Base-by-base conservation (phyloP, 2,329 filamentous ascomycete genomes). In the Diplodia sapinea region DNA sequence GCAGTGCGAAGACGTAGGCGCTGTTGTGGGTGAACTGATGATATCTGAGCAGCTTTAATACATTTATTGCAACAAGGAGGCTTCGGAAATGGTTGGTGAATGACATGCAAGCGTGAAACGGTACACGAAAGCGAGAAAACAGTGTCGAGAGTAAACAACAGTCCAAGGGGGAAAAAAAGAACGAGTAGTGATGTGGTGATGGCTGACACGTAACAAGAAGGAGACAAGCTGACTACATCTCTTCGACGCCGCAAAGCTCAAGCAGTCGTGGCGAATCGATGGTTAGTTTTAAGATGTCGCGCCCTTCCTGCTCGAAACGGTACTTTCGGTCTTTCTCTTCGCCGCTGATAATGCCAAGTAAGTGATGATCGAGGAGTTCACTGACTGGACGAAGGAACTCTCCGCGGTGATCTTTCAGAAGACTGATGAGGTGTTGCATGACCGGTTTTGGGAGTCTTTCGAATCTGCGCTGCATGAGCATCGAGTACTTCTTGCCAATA, bases 331-430 rank as follows among this genome's bases (percentile, higher is more conserved):
- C 15, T 17, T 33, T 17, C 15, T 43, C 36, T 29, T 40, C 20
- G 17, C 36, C 36, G 12, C 23, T n/a, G 33, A 49, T 33, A 20
- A 43, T 43, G 11, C n/a, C 20, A 12, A 36, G 29, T 8, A 49
- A 26, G 36, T 43, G 36, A 62, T n/a, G 2, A 11, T 29, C 9
- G 26, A 62, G 26, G 17, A 40, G 36, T 1, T 23, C n/a, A 38
- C 57, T 62, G 36, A 62, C 23, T 62, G 17, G 36, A 17, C n/a
- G 36, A 40, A 62, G 57, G 17, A 62, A 62, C n/a, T 49, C 33
- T 29, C 57, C 57, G 15, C 57, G 36, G 26, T 62, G 57, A 40
- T 31, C 26, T 20, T 62, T 20, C n/a, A 62, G 57, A 49, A 62
- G 9, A 26, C 20, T 4, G 26, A 62, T 62, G 26, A 62, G 36